phyloP scores from a whole-genome alignment of 2,329 filamentous ascomycete species.

The Didymella glomerata region DNA sequence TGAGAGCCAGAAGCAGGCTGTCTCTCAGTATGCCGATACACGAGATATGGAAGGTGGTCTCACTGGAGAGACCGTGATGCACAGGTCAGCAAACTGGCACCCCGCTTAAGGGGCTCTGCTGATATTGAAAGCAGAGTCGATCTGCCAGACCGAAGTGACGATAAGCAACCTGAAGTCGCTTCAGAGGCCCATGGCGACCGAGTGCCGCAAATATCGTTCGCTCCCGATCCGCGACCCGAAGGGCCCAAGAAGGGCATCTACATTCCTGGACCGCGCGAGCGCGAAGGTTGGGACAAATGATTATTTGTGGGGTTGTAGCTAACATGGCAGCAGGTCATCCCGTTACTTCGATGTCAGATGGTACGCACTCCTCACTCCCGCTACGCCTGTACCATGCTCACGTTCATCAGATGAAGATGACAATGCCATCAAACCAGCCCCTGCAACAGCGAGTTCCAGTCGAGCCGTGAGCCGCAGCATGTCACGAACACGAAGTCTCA shows the following conservation, averaged over 20 bases:
- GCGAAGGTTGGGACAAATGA: neutral
- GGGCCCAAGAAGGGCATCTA: constrained; percentile 3
- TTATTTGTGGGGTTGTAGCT: neutral
- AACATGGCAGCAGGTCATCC: neutral
- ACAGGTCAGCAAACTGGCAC: neutral
- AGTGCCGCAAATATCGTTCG: constrained; percentile 2
- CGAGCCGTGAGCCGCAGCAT: constrained; percentile 16
- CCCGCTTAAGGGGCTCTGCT: neutral
- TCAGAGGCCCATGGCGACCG: neutral
- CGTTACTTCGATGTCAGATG: neutral
- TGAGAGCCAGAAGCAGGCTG: constrained; percentile 2
- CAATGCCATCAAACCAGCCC: neutral
- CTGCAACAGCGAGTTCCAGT: constrained; percentile 2
- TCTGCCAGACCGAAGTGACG: neutral
- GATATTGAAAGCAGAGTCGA: neutral
- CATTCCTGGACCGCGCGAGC: constrained; percentile 4
- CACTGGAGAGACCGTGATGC: constrained; percentile 12
- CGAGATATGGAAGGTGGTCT: constrained; percentile 17
- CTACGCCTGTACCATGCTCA: neutral
- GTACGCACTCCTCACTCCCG: neutral
- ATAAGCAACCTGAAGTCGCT: neutral
- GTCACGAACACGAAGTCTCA: constrained; percentile 7
- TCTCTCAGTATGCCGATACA: constrained; percentile 1
- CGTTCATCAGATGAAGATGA: constrained; percentile 1
- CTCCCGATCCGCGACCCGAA: neutral